A percentile compares a stretch with the other conserved stretches of the same genome.
Conservation (phyloP, 1,139 yeast species). For the Suhomyces chickasaworum region DNA sequence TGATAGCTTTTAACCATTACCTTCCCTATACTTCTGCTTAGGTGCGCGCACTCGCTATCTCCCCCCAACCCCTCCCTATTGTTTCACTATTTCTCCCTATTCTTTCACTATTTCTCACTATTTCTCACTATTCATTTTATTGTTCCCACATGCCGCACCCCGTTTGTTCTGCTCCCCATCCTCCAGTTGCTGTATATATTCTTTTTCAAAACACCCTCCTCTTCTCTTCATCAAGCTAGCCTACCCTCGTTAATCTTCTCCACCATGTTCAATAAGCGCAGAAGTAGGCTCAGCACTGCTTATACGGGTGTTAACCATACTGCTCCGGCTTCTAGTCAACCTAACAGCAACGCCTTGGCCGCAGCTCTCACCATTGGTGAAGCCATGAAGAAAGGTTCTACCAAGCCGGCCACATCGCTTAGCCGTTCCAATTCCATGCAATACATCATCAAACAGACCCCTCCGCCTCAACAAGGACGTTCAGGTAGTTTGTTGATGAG, state of each 20-base stretch:
- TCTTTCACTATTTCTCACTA: no score
- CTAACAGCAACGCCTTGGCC: conserved; percentile 46
- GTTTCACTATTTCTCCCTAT: no score
- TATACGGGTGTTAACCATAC: conserved; percentile 50
- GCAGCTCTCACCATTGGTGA: conserved; percentile 51
- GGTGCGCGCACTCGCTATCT: background rate
- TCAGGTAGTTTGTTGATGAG: conserved; percentile 9
- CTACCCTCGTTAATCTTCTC: background rate
- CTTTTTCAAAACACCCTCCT: background rate
- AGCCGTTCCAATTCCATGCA: conserved; percentile 19
- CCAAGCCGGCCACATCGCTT: conserved; percentile 15
- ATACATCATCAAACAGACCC: conserved; percentile 18
- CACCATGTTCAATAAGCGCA: conserved; percentile 40
- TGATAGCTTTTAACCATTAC: no score
- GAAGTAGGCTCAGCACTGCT: conserved; percentile 39
- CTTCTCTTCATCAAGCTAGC: background rate
- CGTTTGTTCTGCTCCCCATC: background rate
- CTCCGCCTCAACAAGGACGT: conserved; percentile 1
- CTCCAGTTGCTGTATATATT: conserved; percentile 1
- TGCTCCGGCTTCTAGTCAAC: conserved; percentile 37
- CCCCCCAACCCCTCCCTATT: background rate
- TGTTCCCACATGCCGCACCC: background rate
- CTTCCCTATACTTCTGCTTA: no score
- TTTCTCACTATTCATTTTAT: no score
- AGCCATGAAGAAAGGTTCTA: conserved; percentile 22